Evolutionary conservation across 257 asterid species (phyloP).

Genomic region (Nicotiana paniculata): DNA sequence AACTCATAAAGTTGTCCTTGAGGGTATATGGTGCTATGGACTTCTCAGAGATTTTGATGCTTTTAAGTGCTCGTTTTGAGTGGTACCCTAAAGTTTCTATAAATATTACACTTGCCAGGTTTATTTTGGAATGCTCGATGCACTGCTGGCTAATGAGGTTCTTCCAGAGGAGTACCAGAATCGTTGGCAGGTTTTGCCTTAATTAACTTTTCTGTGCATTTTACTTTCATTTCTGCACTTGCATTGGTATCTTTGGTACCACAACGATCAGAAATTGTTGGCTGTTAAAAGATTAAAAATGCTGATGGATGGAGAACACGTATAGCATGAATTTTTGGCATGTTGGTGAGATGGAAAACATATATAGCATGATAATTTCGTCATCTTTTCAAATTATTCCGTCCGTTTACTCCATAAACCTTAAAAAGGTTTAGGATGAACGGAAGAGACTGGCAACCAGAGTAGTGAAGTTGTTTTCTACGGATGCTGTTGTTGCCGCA

Average conservation of each 20-base stretch:
- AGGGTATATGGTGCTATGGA: not conserved
- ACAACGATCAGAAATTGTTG: not conserved
- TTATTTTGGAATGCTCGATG: conserved; percentile 48
- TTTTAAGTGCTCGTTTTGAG: not conserved
- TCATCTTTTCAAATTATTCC: not conserved
- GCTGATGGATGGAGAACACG: not conserved
- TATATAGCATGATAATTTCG: not conserved
- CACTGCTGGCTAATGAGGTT: conserved; percentile 36
- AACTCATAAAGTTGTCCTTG: not conserved
- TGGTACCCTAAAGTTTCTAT: not conserved
- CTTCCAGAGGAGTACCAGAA: conserved; percentile 44
- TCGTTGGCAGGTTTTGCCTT: conserved; percentile 28
- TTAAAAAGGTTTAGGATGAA: not conserved
- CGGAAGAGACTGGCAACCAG: not conserved
- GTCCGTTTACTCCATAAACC: not conserved
- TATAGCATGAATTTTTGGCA: too few relatives aligned
- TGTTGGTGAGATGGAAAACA: not conserved
- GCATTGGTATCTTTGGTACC: not conserved
- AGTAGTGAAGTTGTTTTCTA: not conserved
- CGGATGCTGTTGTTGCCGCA: not conserved
- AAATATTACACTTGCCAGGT: conserved; percentile 20
- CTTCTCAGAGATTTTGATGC: not conserved
- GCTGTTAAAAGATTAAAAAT: not conserved
- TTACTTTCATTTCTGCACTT: not conserved
- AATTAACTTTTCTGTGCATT: not conserved